Percentiles rank a stretch among this genome's conserved stretches.
Conservation (phyloP, 2,329 filamentous ascomycete species). For the Xylariomycetidae sp. region DNA sequence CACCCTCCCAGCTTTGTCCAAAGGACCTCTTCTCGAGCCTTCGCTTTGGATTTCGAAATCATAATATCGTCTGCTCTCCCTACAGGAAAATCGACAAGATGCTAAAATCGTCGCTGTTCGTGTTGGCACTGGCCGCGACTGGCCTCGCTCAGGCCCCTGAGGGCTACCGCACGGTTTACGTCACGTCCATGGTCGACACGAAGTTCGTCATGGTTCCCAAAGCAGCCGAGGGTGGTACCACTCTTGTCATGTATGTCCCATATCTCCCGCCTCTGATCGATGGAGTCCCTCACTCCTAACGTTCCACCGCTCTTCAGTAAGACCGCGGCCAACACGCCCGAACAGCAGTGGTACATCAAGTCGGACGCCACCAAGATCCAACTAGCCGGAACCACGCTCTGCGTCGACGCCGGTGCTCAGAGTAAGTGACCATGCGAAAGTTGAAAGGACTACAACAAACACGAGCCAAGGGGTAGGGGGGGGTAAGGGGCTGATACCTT, state of each 20-base stretch:
- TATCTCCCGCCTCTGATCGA: background rate
- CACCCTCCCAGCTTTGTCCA: too few species aligned
- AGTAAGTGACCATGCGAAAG: slow-evolving; percentile 14
- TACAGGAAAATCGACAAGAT: too few species aligned
- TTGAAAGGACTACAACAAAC: too few species aligned
- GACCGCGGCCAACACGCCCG: slow-evolving; percentile 26
- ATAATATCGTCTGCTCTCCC: too few species aligned
- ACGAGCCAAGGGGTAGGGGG: too few species aligned
- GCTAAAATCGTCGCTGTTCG: slow-evolving; percentile 22
- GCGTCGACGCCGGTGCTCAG: slow-evolving; percentile 34
- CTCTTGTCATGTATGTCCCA: slow-evolving; percentile 31
- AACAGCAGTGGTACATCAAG: slow-evolving; percentile 38
- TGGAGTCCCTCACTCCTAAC: background rate
- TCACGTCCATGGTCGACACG: slow-evolving; percentile 34
- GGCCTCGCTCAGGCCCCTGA: slow-evolving; percentile 31
- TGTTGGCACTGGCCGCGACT: slow-evolving; percentile 29
- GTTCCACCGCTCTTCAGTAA: slow-evolving; percentile 18
- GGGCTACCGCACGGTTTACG: slow-evolving; percentile 34
- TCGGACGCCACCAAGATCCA: slow-evolving; percentile 31
- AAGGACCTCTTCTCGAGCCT: too few species aligned
- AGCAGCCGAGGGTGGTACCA: slow-evolving; percentile 24
- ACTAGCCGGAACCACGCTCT: slow-evolving; percentile 32
- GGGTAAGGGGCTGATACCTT: background rate
- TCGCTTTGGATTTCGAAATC: too few species aligned
- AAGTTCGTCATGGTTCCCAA: slow-evolving; percentile 37